Percentiles rank a stretch among this genome's conserved stretches.
Evolutionary conservation across 306 rosid species (phyloP).

Genomic region (Begonia masoniana): DNA sequence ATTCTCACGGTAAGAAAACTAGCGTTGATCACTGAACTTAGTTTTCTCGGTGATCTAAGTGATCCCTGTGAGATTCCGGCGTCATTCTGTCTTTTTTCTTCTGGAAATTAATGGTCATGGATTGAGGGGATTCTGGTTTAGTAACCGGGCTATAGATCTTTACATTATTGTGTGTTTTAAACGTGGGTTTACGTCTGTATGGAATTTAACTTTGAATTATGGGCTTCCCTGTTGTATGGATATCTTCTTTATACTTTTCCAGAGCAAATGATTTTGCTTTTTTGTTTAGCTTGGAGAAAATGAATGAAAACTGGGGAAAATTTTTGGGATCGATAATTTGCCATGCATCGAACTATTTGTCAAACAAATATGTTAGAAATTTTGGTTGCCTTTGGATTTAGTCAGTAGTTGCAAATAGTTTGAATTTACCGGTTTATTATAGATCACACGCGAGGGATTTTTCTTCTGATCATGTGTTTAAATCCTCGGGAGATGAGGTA

Average conservation of each 20-base stretch:
- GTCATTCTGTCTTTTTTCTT: neutral
- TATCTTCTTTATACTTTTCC: neutral
- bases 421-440: constrained; percentile 4
- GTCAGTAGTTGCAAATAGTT: neutral
- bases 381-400: neutral
- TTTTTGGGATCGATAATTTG: constrained; percentile 3
- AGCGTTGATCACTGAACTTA: neutral
- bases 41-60: constrained; percentile 5
- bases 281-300: neutral
- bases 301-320: constrained; percentile 1
- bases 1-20: neutral
- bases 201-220: neutral
- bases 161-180: neutral
- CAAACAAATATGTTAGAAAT: neutral
- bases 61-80: constrained; percentile 11
- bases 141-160: neutral
- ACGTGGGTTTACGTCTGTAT: neutral
- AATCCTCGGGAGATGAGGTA: neutral
- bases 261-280: neutral
- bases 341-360: neutral
- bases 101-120: neutral
- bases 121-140: neutral
- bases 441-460: constrained; percentile 2
- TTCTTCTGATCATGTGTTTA: neutral
- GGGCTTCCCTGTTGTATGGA: neutral